Evolutionary conservation across 2,329 filamentous ascomycete species (phyloP).

Genomic region (Phialophora expanda): DNA sequence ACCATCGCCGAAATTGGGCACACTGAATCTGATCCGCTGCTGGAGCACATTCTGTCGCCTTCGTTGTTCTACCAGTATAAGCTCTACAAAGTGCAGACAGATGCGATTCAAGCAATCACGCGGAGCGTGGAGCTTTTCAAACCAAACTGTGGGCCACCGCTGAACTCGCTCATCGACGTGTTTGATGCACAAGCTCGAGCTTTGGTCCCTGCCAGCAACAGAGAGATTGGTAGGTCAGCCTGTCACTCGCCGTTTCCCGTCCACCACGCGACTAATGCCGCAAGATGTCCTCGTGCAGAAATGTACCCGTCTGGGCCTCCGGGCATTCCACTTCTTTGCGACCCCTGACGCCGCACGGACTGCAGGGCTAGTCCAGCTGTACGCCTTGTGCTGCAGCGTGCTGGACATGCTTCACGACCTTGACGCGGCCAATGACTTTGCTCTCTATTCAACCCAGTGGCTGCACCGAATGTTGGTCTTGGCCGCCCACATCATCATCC

Average conservation of each 20-base stretch:
- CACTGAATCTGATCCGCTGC: neutral
- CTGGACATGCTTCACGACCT: constrained; percentile 22
- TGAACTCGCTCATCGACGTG: constrained; percentile 26
- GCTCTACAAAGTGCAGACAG: constrained; percentile 19
- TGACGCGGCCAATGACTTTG: constrained; percentile 10
- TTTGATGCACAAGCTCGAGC: constrained; percentile 23
- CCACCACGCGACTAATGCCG: constrained; percentile 1
- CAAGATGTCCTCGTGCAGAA: constrained; percentile 22
- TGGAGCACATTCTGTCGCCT: constrained; percentile 14
- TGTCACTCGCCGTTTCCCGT: neutral
- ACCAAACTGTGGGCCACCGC: constrained; percentile 2
- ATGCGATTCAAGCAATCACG: constrained; percentile 20
- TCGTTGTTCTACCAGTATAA: constrained; percentile 17
- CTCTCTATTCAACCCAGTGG: constrained; percentile 14
- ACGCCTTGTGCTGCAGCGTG: constrained; percentile 14
- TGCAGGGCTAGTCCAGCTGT: constrained; percentile 12
- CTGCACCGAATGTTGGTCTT: constrained; percentile 7
- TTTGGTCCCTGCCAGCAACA: constrained; percentile 8
- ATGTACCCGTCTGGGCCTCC: constrained; percentile 18
- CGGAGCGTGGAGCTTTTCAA: constrained; percentile 12
- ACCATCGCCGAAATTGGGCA: constrained; percentile 8
- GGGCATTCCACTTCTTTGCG: constrained; percentile 24
- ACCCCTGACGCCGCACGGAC: constrained; percentile 5
- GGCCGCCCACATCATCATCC: constrained; percentile 14
- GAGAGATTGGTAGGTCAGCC: constrained; percentile 6